A percentile compares a stretch with the other conserved stretches of the same genome.
Evolutionary conservation across 2,329 filamentous ascomycete genomes (phyloP).

Genomic region (Penicillium psychrosexuale): DNA sequence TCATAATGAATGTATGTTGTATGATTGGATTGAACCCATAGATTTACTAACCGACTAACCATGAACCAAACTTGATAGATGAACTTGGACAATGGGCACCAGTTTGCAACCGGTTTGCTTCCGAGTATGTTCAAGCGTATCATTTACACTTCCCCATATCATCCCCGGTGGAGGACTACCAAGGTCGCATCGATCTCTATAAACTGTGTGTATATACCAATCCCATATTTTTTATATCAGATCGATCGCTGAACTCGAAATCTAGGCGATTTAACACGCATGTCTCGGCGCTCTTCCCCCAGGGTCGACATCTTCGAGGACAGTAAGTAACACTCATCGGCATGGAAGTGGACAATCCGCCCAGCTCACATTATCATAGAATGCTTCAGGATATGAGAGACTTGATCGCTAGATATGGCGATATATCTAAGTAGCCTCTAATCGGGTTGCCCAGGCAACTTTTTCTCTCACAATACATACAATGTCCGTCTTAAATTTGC

Average conservation of each 20-base stretch:
- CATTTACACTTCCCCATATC: background rate
- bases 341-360: background rate
- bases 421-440: background rate
- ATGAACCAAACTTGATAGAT: background rate
- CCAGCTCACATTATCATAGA: background rate
- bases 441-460: background rate
- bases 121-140: background rate
- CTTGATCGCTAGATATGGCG: background rate
- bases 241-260: background rate
- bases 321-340: background rate
- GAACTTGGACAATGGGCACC: background rate
- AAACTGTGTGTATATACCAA: background rate
- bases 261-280: background rate
- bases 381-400: background rate
- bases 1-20: background rate
- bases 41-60: background rate
- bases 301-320: background rate
- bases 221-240: background rate
- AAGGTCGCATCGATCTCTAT: background rate
- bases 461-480: background rate
- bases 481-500: no score
- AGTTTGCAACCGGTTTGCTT: background rate
- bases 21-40: background rate
- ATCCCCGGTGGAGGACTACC: background rate
- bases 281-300: background rate